Conservation (phyloP, 345 rosid species). For the Combretum micranthum region DNA sequence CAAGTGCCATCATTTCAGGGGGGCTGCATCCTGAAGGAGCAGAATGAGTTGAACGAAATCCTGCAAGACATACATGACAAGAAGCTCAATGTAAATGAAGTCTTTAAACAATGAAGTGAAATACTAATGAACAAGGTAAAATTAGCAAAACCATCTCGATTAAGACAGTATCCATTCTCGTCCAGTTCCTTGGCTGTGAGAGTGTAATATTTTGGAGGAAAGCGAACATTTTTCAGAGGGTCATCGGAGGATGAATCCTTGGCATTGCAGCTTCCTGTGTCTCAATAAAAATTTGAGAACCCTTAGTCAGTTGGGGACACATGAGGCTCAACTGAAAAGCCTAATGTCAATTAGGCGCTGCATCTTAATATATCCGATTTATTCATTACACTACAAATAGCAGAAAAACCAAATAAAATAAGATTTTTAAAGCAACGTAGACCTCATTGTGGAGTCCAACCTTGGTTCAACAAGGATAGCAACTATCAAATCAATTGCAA, state of each 20-base stretch:
- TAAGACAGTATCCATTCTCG: constrained; percentile 63
- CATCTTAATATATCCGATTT: too few relatives aligned
- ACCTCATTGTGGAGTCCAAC: too few relatives aligned
- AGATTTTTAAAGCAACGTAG: too few relatives aligned
- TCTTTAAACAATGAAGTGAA: constrained; percentile 2
- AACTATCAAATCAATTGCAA: too few relatives aligned
- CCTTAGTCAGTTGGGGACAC: too few relatives aligned
- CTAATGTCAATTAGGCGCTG: too few relatives aligned
- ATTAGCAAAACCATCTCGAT: constrained; percentile 43
- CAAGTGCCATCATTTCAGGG: constrained; percentile 71
- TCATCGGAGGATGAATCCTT: constrained; percentile 29
- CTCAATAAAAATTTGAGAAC: constrained; percentile 12
- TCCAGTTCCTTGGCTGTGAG: constrained; percentile 68
- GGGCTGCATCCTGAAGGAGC: constrained; percentile 52
- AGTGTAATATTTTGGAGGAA: constrained; percentile 67
- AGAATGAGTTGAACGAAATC: constrained; percentile 60
- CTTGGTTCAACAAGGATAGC: too few relatives aligned
- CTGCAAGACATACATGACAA: constrained; percentile 27
- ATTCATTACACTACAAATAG: too few relatives aligned
- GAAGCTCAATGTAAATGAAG: constrained; percentile 2
- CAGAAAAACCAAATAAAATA: too few relatives aligned
- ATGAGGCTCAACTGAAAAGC: too few relatives aligned
- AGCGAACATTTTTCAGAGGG: constrained; percentile 61
- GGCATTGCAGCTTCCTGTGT: constrained; percentile 11
- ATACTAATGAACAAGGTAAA: constrained; percentile 2